Evolutionary conservation across 2,329 filamentous ascomycete genomes (phyloP).

Genomic region (Penicillium sp.): DNA sequence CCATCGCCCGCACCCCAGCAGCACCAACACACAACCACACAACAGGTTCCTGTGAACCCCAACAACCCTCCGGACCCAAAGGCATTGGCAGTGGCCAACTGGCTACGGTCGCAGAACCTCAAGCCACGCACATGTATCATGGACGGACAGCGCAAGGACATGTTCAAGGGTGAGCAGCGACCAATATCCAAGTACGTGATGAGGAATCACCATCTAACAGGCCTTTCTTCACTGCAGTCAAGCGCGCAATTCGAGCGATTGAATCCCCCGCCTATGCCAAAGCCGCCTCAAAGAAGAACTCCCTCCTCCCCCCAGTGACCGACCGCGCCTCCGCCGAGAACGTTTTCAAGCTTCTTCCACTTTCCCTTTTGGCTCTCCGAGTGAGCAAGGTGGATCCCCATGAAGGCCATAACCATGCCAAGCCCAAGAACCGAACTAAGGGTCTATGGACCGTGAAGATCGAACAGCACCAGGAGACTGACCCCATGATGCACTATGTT

Average conservation of each 20-base stretch:
- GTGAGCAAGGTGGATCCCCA: slow-evolving; percentile 79
- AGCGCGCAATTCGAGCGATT: slow-evolving; percentile 88
- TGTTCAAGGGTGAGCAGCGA: slow-evolving; percentile 74
- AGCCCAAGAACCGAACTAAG: slow-evolving; percentile 78
- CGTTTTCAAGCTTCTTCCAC: slow-evolving; percentile 87
- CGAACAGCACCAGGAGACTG: slow-evolving; percentile 84
- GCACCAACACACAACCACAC: slow-evolving; percentile 37
- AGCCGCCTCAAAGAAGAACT: slow-evolving; percentile 78
- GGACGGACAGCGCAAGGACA: slow-evolving; percentile 94
- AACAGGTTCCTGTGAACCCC: slow-evolving; percentile 48
- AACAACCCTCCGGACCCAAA: slow-evolving; percentile 74
- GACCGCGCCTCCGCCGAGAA: slow-evolving; percentile 89
- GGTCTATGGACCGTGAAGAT: slow-evolving; percentile 95
- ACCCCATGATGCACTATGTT: slow-evolving; percentile 74
- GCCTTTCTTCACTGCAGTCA: slow-evolving; percentile 58
- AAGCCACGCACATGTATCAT: slow-evolving; percentile 90
- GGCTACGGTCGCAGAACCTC: slow-evolving; percentile 76
- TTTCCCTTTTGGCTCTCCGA: slow-evolving; percentile 89
- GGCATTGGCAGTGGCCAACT: slow-evolving; percentile 84
- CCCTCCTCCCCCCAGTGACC: slow-evolving; percentile 80
- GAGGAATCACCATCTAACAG: not conserved
- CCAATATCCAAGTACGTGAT: not conserved
- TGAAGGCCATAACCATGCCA: slow-evolving; percentile 67
- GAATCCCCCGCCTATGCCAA: slow-evolving; percentile 87
- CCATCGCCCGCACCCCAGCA: slow-evolving; percentile 24